Percentiles rank a stretch among this genome's conserved stretches.
Evolutionary conservation across 805 yeast genomes (phyloP).

Genomic region (Blastobotrys terrestris): DNA sequence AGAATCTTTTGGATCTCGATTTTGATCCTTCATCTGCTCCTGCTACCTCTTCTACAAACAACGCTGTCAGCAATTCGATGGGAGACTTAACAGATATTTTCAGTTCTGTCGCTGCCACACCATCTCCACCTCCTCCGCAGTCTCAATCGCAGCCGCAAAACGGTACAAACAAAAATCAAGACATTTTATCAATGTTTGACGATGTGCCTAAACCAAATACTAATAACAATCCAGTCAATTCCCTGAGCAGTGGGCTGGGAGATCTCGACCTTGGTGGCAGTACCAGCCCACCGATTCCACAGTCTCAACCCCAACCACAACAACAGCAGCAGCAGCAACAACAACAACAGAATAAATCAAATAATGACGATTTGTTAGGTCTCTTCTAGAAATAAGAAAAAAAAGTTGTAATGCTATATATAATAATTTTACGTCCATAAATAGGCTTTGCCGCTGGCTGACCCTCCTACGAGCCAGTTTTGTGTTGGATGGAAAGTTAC

Average conservation of each 20-base stretch:
- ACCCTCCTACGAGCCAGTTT: constrained; percentile 91
- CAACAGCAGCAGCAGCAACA: constrained; percentile 4
- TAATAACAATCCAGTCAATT: constrained; percentile 4
- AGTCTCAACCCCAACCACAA: constrained; percentile 1
- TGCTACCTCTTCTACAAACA: constrained; percentile 17
- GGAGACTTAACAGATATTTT: constrained; percentile 74
- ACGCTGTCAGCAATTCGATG: constrained; percentile 39
- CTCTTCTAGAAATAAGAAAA: constrained; percentile 20
- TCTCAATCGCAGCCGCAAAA: constrained; percentile 22
- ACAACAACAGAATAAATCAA: constrained; percentile 5
- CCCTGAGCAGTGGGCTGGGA: constrained; percentile 5
- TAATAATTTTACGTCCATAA: constrained; percentile 35
- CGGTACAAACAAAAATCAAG: constrained; percentile 26
- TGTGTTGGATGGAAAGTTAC: constrained; percentile 73
- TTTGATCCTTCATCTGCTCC: constrained; percentile 42
- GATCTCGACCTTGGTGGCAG: constrained; percentile 7
- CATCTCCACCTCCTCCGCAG: constrained; percentile 17
- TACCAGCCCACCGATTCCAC: constrained; percentile 5
- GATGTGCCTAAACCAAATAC: constrained; percentile 10
- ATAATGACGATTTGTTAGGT: constrained; percentile 29
- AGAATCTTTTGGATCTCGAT: constrained; percentile 80
- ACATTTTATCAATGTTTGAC: constrained; percentile 43
- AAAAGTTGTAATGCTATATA: neutral
- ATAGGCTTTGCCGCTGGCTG: constrained; percentile 86
- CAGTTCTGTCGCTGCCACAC: constrained; percentile 7